A percentile compares a stretch with the other conserved stretches of the same genome.
phyloP scores from a whole-genome alignment of 2,329 filamentous ascomycete genomes.

The Magnaporthiopsis incrustans region DNA sequence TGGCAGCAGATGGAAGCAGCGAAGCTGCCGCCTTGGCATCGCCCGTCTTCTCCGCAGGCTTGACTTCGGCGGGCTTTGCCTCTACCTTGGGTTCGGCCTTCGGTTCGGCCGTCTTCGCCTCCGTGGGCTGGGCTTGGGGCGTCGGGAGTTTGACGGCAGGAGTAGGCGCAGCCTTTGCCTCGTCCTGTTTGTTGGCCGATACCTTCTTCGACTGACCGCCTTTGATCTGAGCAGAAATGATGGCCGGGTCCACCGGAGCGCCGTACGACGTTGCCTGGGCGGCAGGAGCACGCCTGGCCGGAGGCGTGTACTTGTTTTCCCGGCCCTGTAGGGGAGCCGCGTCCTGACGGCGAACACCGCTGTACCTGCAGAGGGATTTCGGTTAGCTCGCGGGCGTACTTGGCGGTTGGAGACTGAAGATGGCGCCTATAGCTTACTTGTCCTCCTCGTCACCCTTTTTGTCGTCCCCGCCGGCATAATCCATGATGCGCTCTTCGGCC shows the following conservation, averaged over 20 bases:
- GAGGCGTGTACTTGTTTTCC: slow-evolving; percentile 78
- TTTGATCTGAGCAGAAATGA: slow-evolving; percentile 78
- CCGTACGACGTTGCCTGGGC: slow-evolving; percentile 66
- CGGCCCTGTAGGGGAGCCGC: slow-evolving; percentile 56
- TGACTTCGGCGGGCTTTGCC: slow-evolving; percentile 22
- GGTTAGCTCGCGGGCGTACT: slow-evolving; percentile 3
- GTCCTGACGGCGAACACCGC: slow-evolving; percentile 74
- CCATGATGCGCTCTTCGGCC: slow-evolving; percentile 78
- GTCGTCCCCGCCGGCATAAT: slow-evolving; percentile 53
- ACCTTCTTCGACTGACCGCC: slow-evolving; percentile 32
- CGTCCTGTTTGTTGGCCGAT: slow-evolving; percentile 27
- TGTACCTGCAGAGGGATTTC: slow-evolving; percentile 54
- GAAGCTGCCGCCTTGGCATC: slow-evolving; percentile 11
- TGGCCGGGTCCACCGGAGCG: slow-evolving; percentile 76
- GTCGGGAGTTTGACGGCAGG: slow-evolving; percentile 15
- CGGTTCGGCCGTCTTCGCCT: slow-evolving; percentile 24
- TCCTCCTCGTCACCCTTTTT: slow-evolving; percentile 83
- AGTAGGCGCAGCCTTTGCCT: slow-evolving; percentile 20
- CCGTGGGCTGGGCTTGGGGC: slow-evolving; percentile 13
- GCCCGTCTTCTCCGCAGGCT: slow-evolving; percentile 16
- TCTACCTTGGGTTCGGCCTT: slow-evolving; percentile 25
- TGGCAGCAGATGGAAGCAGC: slow-evolving; percentile 25
- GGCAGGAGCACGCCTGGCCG: slow-evolving; percentile 73
- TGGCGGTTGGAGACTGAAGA: slow-evolving; percentile 1
- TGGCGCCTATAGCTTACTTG: slow-evolving; percentile 48